A percentile compares a stretch with the other conserved stretches of the same genome.
Evolutionary conservation across 495 filamentous ascomycete genomes (phyloP).

Genomic region (Echria macrotheca): DNA sequence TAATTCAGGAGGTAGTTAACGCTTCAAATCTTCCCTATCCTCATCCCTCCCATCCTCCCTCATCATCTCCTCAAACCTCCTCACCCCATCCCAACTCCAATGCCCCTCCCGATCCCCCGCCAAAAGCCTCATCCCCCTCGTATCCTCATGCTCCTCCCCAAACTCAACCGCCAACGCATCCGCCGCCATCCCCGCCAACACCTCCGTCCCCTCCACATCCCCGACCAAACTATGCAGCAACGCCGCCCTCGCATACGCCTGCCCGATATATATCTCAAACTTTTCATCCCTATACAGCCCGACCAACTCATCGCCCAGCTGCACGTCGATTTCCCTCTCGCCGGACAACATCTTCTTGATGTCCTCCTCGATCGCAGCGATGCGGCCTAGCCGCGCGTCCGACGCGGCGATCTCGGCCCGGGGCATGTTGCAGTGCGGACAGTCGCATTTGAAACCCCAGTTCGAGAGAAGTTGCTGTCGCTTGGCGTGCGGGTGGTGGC

Average conservation of each 20-base stretch:
- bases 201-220: conserved; percentile 26
- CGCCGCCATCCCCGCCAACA: conserved; percentile 29
- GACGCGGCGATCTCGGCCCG: conserved; percentile 20
- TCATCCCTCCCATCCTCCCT: neutral
- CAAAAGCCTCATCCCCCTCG: conserved; percentile 31
- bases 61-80: neutral
- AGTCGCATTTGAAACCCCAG: conserved; percentile 41
- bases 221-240: conserved; percentile 38
- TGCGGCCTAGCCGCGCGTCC: conserved; percentile 30
- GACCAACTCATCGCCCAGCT: conserved; percentile 30
- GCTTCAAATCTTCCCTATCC: neutral
- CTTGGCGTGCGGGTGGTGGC: conserved; percentile 19
- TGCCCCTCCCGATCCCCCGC: conserved; percentile 27
- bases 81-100: conserved; percentile 23
- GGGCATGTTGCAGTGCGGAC: conserved; percentile 27
- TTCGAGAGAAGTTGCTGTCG: conserved; percentile 29
- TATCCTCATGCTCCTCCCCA: conserved; percentile 24
- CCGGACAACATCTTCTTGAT: conserved; percentile 28
- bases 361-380: conserved; percentile 29
- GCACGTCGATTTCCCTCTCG: conserved; percentile 22
- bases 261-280: conserved; percentile 32
- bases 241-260: conserved; percentile 37
- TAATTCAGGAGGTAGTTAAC: too few species aligned
- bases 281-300: conserved; percentile 32
- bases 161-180: conserved; percentile 33